Percentiles rank a stretch among this genome's conserved stretches.
Evolutionary conservation across 1,139 yeast genomes (phyloP).

Genomic region (Eremothecium gossypii): DNA sequence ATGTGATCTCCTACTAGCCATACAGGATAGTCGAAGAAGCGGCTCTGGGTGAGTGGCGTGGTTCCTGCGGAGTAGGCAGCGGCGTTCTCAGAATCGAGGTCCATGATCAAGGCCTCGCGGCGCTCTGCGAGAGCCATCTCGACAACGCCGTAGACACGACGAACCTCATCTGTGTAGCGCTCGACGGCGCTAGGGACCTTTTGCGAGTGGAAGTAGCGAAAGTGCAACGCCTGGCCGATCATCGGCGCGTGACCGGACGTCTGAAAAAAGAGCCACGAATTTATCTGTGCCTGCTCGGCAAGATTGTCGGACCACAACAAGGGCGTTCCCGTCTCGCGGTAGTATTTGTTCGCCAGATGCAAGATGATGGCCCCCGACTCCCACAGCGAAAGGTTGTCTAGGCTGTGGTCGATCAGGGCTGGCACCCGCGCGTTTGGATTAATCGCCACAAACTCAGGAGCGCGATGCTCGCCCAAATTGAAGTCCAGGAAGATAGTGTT

Average conservation of each 20-base stretch:
- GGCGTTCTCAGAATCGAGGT: constrained; percentile 77
- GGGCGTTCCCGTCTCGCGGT: constrained; percentile 64
- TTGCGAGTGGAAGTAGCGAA: constrained; percentile 81
- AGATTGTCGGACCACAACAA: constrained; percentile 73
- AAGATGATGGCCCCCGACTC: constrained; percentile 87
- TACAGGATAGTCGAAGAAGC: constrained; percentile 86
- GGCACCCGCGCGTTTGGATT: constrained; percentile 96
- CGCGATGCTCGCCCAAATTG: constrained; percentile 81
- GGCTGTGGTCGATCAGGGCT: constrained; percentile 79
- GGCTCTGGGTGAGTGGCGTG: constrained; percentile 74
- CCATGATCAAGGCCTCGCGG: constrained; percentile 85
- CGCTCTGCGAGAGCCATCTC: constrained; percentile 94
- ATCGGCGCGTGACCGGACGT: constrained; percentile 96
- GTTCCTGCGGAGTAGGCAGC: constrained; percentile 87
- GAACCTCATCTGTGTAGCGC: constrained; percentile 85
- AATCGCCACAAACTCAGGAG: constrained; percentile 84
- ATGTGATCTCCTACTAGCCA: constrained; percentile 92
- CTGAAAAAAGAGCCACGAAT: constrained; percentile 88
- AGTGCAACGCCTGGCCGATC: constrained; percentile 96
- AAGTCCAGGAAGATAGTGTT: constrained; percentile 83
- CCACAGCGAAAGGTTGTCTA: constrained; percentile 78
- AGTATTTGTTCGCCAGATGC: constrained; percentile 61
- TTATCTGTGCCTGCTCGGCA: constrained; percentile 77
- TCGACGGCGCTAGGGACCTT: constrained; percentile 85
- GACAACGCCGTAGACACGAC: constrained; percentile 87